Evolutionary conservation across 208 protist species (phyloP).

Genomic region (Lotmaria passim): DNA sequence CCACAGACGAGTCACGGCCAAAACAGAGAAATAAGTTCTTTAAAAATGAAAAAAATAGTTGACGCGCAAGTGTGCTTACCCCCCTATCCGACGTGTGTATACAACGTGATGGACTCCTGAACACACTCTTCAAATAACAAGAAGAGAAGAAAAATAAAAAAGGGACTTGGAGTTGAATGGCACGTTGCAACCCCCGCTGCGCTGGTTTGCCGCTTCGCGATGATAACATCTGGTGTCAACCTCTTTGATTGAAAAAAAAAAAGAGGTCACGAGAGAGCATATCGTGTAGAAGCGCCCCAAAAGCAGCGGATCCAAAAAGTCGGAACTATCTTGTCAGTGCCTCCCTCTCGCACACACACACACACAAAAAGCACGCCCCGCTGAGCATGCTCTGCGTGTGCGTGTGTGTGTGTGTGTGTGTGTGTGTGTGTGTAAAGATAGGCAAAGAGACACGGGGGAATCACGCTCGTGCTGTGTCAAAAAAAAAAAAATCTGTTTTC

Average conservation of each 20-base stretch:
- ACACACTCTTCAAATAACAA: background rate
- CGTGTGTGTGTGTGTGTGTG: background rate
- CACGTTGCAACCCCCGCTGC: background rate
- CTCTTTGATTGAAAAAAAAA: background rate
- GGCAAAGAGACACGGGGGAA: slow-evolving; percentile 34
- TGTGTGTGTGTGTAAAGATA: background rate
- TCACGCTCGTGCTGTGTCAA: background rate
- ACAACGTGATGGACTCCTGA: background rate
- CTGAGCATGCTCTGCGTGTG: background rate
- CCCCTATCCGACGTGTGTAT: slow-evolving; percentile 25
- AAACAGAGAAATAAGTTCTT: too few species aligned
- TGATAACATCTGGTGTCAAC: background rate
- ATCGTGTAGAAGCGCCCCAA: slow-evolving; percentile 31
- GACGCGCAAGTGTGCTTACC: slow-evolving; percentile 11
- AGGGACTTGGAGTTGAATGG: background rate
- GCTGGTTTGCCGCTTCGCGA: slow-evolving; percentile 28
- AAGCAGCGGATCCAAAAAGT: slow-evolving; percentile 8
- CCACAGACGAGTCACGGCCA: too few species aligned
- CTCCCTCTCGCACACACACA: background rate
- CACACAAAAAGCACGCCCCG: background rate
- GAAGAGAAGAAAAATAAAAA: background rate
- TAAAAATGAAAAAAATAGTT: slow-evolving; percentile 20
- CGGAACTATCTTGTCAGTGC: slow-evolving; percentile 43
- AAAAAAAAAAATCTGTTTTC: too few species aligned
- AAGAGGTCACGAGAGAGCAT: background rate